phyloP scores from a whole-genome alignment of 2,329 filamentous ascomycete species.

The Pseudogymnoascus sp. region DNA sequence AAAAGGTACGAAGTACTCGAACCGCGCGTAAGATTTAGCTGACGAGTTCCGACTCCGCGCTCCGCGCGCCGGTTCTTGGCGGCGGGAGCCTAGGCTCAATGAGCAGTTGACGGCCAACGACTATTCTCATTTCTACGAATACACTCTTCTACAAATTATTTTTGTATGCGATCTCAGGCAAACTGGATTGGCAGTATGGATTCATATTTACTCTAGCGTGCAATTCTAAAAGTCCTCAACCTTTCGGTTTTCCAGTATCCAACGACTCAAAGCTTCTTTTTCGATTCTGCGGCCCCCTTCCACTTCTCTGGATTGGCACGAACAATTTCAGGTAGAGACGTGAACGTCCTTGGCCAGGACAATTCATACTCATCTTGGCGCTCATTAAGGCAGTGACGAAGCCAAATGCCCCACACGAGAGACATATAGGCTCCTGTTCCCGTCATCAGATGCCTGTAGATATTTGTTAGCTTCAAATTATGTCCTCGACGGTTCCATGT shows the following conservation, averaged over 20 bases:
- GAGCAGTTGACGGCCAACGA: background rate
- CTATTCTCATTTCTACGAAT: background rate
- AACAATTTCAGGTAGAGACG: conserved; percentile 35
- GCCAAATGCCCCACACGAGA: conserved; percentile 66
- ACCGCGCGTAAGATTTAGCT: conserved; percentile 8
- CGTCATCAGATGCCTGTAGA: conserved; percentile 59
- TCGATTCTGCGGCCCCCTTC: background rate
- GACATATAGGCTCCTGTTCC: conserved; percentile 65
- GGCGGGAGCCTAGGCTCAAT: background rate
- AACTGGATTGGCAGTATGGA: background rate
- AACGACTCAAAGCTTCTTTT: background rate
- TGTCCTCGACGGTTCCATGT: background rate
- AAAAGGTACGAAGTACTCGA: conserved; percentile 7
- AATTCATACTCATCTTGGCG: conserved; percentile 60
- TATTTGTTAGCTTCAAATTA: conserved; percentile 1
- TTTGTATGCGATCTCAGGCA: background rate
- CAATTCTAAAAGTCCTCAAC: background rate
- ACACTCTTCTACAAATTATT: background rate
- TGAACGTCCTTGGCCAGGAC: conserved; percentile 54
- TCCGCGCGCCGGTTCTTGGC: background rate
- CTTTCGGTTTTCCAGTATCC: background rate
- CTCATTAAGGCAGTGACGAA: conserved; percentile 62
- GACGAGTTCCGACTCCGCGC: background rate
- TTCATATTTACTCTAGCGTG: background rate
- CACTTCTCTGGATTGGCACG: conserved; percentile 3